Percentiles rank a stretch among this genome's conserved stretches.
Conservation (phyloP, 495 filamentous ascomycete species). For the Delitschia confertaspora region DNA sequence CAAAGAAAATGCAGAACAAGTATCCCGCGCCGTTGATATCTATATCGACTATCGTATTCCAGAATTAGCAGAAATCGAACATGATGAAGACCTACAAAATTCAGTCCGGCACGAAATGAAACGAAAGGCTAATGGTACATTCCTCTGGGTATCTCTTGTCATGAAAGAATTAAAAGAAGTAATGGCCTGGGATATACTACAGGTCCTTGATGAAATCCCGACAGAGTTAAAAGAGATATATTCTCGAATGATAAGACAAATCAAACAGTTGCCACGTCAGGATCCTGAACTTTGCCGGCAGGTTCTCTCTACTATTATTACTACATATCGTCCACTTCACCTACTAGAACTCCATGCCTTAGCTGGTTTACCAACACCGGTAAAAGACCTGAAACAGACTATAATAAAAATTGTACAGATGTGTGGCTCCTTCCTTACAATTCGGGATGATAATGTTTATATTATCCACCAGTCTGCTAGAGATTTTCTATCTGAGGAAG, state of each 20-base stretch:
- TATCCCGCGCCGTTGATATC: slow-evolving; percentile 9
- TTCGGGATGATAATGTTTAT: slow-evolving; percentile 6
- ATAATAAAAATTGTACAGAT: slow-evolving; percentile 2
- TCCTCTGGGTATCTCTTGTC: slow-evolving; percentile 1
- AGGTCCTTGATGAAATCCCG: too few relatives aligned
- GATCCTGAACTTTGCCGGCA: background rate
- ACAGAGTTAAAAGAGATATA: too few relatives aligned
- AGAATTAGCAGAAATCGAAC: slow-evolving; percentile 9
- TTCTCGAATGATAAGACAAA: too few relatives aligned
- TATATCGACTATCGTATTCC: slow-evolving; percentile 7
- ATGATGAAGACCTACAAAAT: too few relatives aligned
- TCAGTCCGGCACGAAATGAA: too few relatives aligned
- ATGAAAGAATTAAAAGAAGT: too few relatives aligned
- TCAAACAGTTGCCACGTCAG: too few relatives aligned
- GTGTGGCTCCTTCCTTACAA: slow-evolving; percentile 12
- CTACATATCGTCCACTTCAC: background rate
- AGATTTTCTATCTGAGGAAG: slow-evolving; percentile 6
- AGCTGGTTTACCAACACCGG: too few relatives aligned
- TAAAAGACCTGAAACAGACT: too few relatives aligned
- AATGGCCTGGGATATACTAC: too few relatives aligned
- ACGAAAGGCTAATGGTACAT: slow-evolving; percentile 1
- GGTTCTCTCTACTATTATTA: background rate
- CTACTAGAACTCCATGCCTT: too few relatives aligned
- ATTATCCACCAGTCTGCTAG: slow-evolving; percentile 7
- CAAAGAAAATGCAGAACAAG: slow-evolving; percentile 15